A percentile compares a stretch with the other conserved stretches of the same genome.
Evolutionary conservation across 2,329 filamentous ascomycete species (phyloP).

Genomic region (Aspergillus oerlinghausenensis): DNA sequence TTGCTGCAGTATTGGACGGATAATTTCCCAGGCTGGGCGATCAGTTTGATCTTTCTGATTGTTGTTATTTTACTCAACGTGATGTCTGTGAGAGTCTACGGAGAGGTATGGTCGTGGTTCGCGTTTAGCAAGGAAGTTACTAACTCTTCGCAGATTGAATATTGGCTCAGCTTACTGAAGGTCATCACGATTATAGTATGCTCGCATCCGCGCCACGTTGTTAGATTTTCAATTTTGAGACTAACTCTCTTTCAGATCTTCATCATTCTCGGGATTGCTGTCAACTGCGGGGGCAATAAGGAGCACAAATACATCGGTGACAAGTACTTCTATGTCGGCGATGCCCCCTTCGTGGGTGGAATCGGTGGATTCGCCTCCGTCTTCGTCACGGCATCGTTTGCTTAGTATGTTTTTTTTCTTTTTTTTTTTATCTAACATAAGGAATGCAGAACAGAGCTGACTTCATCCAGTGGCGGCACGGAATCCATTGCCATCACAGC

Average conservation of each 20-base stretch:
- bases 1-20: conserved; percentile 59
- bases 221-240: conserved; percentile 32
- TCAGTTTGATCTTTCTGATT: conserved; percentile 59
- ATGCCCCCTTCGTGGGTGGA: conserved; percentile 60
- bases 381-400: conserved; percentile 59
- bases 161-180: conserved; percentile 40
- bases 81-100: conserved; percentile 51
- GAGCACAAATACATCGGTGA: conserved; percentile 54
- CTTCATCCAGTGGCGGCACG: conserved; percentile 48
- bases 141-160: conserved; percentile 30
- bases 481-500: conserved; percentile 64
- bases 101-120: conserved; percentile 39
- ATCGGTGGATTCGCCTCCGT: conserved; percentile 64
- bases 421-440: background rate
- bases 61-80: conserved; percentile 52
- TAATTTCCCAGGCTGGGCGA: conserved; percentile 59
- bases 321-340: conserved; percentile 54
- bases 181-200: conserved; percentile 39
- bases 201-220: background rate
- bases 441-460: conserved; percentile 1
- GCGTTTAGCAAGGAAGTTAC: conserved; percentile 1
- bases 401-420: conserved; percentile 41
- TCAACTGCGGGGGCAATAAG: conserved; percentile 55
- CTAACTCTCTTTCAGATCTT: conserved; percentile 42
- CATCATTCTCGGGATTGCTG: conserved; percentile 59